A percentile compares a stretch with the other conserved stretches of the same genome.
These are phyloP conservation scores for Komagataella ulmi DNA, from an alignment of 805 yeast genomes.

Conservation along the genomic window DNA sequence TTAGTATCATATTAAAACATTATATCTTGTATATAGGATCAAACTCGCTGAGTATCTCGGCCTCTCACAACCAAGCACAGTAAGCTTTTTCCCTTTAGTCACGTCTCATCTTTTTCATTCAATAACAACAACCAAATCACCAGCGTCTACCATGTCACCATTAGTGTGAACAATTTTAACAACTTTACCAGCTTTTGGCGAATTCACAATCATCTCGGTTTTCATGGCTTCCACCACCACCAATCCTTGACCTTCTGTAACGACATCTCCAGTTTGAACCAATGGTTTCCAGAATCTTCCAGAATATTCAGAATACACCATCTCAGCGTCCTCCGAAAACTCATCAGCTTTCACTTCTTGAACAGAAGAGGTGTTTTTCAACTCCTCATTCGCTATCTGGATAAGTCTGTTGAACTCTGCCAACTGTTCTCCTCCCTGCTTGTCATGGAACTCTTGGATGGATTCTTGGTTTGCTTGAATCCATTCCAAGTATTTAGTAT, in stretches of 20 bases:
- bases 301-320: conserved; percentile 89
- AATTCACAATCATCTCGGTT: conserved; percentile 84
- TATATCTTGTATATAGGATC: background rate
- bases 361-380: conserved; percentile 38
- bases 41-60: background rate
- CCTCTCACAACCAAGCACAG: background rate
- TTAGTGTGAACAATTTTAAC: conserved; percentile 61
- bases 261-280: conserved; percentile 65
- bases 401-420: conserved; percentile 80
- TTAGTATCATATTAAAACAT: background rate
- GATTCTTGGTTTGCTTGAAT: conserved; percentile 58
- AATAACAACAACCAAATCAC: conserved; percentile 83
- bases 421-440: conserved; percentile 68
- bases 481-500: conserved; percentile 68
- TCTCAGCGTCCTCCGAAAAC: conserved; percentile 66
- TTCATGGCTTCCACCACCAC: conserved; percentile 96
- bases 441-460: conserved; percentile 51
- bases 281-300: conserved; percentile 95
- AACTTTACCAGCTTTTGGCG: conserved; percentile 63
- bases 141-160: conserved; percentile 96
- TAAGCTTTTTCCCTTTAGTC: background rate
- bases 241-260: conserved; percentile 63
- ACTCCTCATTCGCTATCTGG: conserved; percentile 67
- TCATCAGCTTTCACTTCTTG: conserved; percentile 33
- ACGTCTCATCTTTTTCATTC: conserved; percentile 18